Evolutionary conservation across 192 early-diverging fungal species (phyloP), one percentile per base, ranked within the genome.

Genomic region (Entophlyctis luteolus): DNA sequence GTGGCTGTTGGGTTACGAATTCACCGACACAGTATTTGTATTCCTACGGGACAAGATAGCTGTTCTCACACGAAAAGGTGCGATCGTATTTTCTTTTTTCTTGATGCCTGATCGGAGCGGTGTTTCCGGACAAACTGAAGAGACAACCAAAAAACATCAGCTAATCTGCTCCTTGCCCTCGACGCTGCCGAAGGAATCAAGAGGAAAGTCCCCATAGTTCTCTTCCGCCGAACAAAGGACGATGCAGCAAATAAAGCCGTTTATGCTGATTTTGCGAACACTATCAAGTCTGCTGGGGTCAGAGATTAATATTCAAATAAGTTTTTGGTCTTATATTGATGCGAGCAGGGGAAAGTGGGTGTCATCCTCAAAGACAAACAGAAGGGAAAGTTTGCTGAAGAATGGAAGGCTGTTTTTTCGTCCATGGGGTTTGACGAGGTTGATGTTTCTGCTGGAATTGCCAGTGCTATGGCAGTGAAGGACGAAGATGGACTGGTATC

Each of bases 1-100:
- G 48, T 99, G 95, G 95, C 81, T 95, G 53, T 81, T 95, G 45
- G 93, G 93, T 38, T 91, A 93, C 65, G 95, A 97, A 71, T 91
- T 95, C 60, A 83, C 88, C 1, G 90, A 98, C 57, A 93, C 93
- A 3, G 72, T 95, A 25, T 83, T 93, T 20, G 54, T 94, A 34
- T 77, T 95, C 38, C 89, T 89, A 18, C 80, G 75, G 31, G 86
- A 87, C 70, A 90, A 88, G 68, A 68, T 93, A 20, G 83, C 87
- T 22, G 81, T 99, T 68, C 70, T 94, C 5, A 89, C 90, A 16
- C 89, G 88, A 59, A 76, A 72, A 45, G n/a, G n/a, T n/a, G n/a
- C n/a, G n/a, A n/a, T n/a, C 4, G 2, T 23, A 1, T 57, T 28
- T 25, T 53, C 25, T 53, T 2, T 53, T 16, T n/a, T 23, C 14